A percentile compares a stretch with the other conserved stretches of the same genome.
phyloP scores from a whole-genome alignment of 352 stramenopile species.

The Phytopythium chamaehyphon region DNA sequence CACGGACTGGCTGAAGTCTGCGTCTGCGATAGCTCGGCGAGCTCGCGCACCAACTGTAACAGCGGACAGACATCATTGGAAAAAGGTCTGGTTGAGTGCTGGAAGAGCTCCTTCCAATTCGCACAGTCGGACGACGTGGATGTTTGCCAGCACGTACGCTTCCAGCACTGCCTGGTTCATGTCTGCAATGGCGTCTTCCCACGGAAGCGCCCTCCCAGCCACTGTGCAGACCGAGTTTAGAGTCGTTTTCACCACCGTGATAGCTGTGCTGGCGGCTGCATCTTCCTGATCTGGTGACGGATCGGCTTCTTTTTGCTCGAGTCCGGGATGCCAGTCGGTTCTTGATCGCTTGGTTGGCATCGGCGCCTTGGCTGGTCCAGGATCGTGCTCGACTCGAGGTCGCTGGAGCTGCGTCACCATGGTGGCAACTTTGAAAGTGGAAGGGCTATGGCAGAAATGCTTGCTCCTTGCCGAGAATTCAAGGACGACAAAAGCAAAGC shows the following conservation, averaged over 20 bases:
- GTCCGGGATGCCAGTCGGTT: background rate
- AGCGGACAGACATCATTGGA: background rate
- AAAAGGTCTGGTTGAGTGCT: background rate
- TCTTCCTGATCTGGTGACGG: background rate
- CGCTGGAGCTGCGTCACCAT: background rate
- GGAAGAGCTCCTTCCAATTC: background rate
- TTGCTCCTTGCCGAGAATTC: too few species aligned
- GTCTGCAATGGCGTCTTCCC: conserved; percentile 4
- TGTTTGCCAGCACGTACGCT: conserved; percentile 6
- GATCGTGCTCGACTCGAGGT: background rate
- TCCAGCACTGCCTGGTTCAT: conserved; percentile 5
- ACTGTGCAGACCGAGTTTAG: conserved; percentile 6
- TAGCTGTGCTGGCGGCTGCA: background rate
- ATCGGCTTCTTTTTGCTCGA: background rate
- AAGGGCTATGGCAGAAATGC: too few species aligned
- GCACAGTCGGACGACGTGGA: conserved; percentile 4
- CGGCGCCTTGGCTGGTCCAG: background rate
- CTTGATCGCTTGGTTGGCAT: background rate
- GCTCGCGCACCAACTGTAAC: background rate
- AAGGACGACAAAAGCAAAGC: background rate
- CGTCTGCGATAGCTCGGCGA: background rate
- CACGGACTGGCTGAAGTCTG: conserved; percentile 2
- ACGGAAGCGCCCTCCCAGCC: background rate
- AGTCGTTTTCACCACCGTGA: background rate
- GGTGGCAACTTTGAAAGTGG: background rate